A percentile compares a stretch with the other conserved stretches of the same genome.
phyloP scores from a whole-genome alignment of 176 grass and related monocot species.

The Oryza meyeriana region DNA sequence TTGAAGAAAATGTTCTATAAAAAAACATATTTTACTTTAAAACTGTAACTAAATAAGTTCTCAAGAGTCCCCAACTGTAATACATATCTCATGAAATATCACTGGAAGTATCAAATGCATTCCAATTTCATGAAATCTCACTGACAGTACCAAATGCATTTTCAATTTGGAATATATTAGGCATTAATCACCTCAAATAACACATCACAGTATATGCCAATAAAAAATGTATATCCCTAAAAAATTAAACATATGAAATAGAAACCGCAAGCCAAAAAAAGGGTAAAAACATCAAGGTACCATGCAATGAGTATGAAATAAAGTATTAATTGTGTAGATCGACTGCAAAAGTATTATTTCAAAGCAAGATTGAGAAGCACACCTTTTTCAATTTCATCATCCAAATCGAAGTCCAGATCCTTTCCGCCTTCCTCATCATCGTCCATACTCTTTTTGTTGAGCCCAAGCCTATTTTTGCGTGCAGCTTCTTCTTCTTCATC shows the following conservation, averaged over 20 bases:
- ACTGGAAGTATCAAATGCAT: neutral
- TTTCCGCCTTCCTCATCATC: constrained; percentile 89
- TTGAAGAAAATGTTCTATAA: neutral
- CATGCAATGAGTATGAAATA: constrained; percentile 8
- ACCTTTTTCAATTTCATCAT: constrained; percentile 99
- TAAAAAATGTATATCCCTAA: neutral
- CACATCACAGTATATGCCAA: neutral
- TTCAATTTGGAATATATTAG: neutral
- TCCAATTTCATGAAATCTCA: neutral
- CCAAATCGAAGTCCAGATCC: constrained; percentile 82
- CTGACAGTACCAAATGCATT: neutral
- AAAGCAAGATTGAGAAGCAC: neutral
- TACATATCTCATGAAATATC: neutral
- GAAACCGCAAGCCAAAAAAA: neutral
- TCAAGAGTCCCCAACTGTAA: neutral
- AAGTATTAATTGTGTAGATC: neutral
- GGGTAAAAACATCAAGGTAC: neutral
- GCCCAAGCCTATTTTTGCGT: constrained; percentile 59
- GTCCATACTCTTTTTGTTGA: constrained; percentile 60
- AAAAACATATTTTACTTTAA: neutral
- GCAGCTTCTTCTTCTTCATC: constrained; percentile 78
- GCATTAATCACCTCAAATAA: neutral
- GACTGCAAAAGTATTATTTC: neutral
- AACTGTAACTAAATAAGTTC: neutral
- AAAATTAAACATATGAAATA: neutral